Conservation (phyloP, 2,329 filamentous ascomycete genomes). For the Arthrobotrys iridis region DNA sequence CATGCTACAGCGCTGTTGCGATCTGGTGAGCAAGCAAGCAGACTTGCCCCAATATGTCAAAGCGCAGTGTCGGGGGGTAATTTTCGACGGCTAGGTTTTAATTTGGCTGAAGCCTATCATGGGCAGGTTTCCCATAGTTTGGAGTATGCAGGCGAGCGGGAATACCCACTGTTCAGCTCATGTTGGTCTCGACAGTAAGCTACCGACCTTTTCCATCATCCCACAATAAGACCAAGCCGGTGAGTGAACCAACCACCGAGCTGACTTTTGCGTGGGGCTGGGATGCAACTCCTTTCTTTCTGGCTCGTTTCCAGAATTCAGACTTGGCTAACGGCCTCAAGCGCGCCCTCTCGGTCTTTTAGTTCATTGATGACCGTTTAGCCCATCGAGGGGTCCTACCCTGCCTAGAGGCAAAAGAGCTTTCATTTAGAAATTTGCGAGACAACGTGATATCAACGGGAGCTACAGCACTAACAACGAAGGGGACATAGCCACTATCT, state of each 20-base stretch:
- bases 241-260: conserved; percentile 52
- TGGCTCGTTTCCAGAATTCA: conserved; percentile 26
- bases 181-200: conserved; percentile 43
- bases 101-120: conserved; percentile 52
- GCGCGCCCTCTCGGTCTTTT: neutral
- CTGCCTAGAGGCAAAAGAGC: neutral
- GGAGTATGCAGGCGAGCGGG: conserved; percentile 47
- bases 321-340: neutral
- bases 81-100: conserved; percentile 24
- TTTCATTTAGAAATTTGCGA: conserved; percentile 45
- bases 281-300: conserved; percentile 39
- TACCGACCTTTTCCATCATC: conserved; percentile 39
- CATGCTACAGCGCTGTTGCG: conserved; percentile 20
- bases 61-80: conserved; percentile 17
- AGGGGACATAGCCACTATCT: conserved; percentile 51
- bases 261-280: conserved; percentile 51
- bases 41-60: conserved; percentile 38
- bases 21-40: conserved; percentile 35
- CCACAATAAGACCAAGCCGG: conserved; percentile 48
- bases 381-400: neutral
- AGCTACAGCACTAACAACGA: conserved; percentile 24
- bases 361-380: neutral
- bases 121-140: conserved; percentile 30
- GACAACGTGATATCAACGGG: conserved; percentile 41
- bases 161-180: conserved; percentile 53